A percentile compares a stretch with the other conserved stretches of the same genome.
Conservation (phyloP, 2,329 filamentous ascomycete genomes). For the Verticillium albo-atrum region DNA sequence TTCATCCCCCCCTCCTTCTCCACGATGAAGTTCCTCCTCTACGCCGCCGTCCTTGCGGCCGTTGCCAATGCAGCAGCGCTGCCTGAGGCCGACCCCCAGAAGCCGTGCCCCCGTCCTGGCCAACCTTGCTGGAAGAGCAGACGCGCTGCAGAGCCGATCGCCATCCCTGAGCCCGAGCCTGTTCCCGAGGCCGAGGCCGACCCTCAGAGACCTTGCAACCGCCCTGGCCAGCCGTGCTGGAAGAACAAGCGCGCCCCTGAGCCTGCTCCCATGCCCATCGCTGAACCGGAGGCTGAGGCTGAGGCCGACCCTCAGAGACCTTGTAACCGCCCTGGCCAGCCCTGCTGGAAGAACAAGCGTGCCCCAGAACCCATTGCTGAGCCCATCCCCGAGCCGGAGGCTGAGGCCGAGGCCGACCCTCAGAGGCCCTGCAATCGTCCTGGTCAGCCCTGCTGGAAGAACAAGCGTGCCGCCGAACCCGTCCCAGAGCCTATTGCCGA, state of each 20-base stretch:
- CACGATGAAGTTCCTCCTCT: constrained; percentile 24
- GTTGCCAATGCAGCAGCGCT: constrained; percentile 22
- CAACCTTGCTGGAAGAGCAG: constrained; percentile 33
- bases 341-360: constrained; percentile 32
- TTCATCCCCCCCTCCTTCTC: background rate
- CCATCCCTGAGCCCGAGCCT: constrained; percentile 14
- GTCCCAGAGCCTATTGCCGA: background rate
- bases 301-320: background rate
- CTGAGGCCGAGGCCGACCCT: constrained; percentile 7
- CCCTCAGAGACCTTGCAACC: constrained; percentile 16
- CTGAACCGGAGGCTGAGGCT: constrained; percentile 21
- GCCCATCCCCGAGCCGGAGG: constrained; percentile 8
- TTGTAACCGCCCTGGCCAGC: constrained; percentile 29
- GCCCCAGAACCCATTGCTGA: background rate
- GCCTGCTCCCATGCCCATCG: constrained; percentile 30
- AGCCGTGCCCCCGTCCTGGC: constrained; percentile 27
- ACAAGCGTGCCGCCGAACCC: constrained; percentile 29
- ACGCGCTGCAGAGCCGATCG: constrained; percentile 20
- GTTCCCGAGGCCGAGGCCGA: background rate
- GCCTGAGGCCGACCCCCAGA: constrained; percentile 10
- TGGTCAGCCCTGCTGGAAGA: constrained; percentile 32
- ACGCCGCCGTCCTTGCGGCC: constrained; percentile 16
- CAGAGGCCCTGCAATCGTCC: constrained; percentile 26
- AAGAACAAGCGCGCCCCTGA: constrained; percentile 8
- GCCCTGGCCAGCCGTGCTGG: constrained; percentile 10